Conservation (phyloP, 148 eudicot species). For the Fagopyrum esculentum region DNA sequence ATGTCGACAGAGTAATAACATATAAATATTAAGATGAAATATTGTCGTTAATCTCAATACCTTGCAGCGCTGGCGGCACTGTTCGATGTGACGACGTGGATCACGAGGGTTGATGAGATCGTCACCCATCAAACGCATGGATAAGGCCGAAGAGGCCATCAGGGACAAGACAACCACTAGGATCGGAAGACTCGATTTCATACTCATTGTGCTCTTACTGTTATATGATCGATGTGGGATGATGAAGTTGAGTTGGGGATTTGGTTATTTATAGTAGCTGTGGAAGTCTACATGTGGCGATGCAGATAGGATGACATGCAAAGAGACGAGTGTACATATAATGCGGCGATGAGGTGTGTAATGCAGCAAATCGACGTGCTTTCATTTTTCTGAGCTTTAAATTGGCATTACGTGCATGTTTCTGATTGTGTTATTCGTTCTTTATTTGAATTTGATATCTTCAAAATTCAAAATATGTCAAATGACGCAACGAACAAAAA, state of each 20-base stretch:
- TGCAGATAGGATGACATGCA: background rate
- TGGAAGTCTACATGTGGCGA: slow-evolving; percentile 10
- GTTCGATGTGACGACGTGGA: too few relatives aligned
- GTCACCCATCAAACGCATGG: slow-evolving; percentile 6
- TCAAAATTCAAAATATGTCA: too few relatives aligned
- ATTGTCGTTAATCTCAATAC: too few relatives aligned
- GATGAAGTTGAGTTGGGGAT: background rate
- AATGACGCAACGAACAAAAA: too few relatives aligned
- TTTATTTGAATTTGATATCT: too few relatives aligned
- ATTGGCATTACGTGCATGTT: too few relatives aligned
- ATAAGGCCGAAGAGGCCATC: slow-evolving; percentile 7
- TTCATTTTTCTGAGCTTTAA: too few relatives aligned
- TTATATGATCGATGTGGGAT: background rate
- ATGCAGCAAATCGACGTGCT: background rate
- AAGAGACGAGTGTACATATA: slow-evolving; percentile 6
- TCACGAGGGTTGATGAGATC: slow-evolving; percentile 9
- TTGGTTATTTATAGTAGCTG: background rate
- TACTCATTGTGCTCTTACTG: background rate
- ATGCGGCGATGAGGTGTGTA: background rate
- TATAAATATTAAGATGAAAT: too few relatives aligned
- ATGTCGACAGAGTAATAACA: too few relatives aligned
- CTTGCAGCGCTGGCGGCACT: too few relatives aligned
- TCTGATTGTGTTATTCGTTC: too few relatives aligned
- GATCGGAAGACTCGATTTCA: slow-evolving; percentile 10
- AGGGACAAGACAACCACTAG: slow-evolving; percentile 3